These are phyloP conservation scores for Neoarthrinium moseri DNA, from an alignment of 2,329 filamentous ascomycete species.

Conservation along the genomic window DNA sequence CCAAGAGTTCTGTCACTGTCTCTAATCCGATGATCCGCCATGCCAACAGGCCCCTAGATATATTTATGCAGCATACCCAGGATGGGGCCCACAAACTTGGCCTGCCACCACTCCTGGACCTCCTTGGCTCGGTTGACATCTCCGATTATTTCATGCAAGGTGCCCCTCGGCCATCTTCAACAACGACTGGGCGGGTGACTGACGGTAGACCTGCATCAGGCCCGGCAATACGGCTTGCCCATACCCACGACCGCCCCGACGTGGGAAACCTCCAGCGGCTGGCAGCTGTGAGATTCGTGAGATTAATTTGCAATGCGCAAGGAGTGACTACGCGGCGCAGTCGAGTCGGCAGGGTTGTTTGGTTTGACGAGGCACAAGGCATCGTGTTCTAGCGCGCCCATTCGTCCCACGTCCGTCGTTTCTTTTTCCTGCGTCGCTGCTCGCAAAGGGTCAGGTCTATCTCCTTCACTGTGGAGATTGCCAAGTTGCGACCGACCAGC, in stretches of 20 bases:
- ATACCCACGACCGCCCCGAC: no score
- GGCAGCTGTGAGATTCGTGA: no score
- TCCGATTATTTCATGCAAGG: no score
- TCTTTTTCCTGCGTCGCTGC: constrained; percentile 1
- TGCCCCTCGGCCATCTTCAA: background rate
- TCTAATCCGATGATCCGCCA: background rate
- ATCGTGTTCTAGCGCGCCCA: constrained; percentile 4
- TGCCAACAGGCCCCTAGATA: background rate
- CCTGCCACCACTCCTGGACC: no score
- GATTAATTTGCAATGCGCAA: background rate
- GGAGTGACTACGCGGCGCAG: background rate
- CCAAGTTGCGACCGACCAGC: constrained; percentile 1
- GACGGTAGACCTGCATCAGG: no score
- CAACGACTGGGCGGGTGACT: background rate
- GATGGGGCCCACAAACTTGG: background rate
- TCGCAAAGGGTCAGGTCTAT: constrained; percentile 1
- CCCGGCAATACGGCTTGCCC: no score
- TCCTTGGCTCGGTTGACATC: no score
- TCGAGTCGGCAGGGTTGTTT: background rate
- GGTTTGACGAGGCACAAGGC: constrained; percentile 6
- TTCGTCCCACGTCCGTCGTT: background rate
- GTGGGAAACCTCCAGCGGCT: no score
- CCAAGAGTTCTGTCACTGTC: no score
- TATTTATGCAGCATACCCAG: background rate
- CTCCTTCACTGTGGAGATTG: constrained; percentile 7